Percentiles rank a stretch among this genome's conserved stretches.
Evolutionary conservation across 352 stramenopile species (phyloP).

Genomic region (Pythium sp.): DNA sequence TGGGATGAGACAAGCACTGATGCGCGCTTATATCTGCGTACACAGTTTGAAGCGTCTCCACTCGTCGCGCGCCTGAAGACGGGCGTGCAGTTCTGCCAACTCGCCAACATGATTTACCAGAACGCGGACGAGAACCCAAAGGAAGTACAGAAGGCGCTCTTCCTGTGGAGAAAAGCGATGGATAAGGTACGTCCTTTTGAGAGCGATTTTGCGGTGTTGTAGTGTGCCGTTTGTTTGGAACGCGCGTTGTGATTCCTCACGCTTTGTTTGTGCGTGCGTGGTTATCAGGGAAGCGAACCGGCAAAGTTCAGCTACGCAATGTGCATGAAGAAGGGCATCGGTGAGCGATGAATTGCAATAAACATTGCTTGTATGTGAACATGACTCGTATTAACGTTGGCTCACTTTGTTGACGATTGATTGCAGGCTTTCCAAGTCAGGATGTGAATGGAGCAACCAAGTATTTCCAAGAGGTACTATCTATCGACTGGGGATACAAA

Average conservation of each 20-base stretch:
- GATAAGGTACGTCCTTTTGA: slow-evolving; percentile 40
- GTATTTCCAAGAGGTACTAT: slow-evolving; percentile 68
- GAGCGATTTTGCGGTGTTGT: neutral
- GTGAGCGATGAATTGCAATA: too few relatives aligned
- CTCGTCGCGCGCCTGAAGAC: slow-evolving; percentile 51
- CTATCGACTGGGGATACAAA: too few relatives aligned
- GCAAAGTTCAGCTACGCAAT: slow-evolving; percentile 85
- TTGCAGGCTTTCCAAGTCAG: slow-evolving; percentile 51
- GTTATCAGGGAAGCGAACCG: slow-evolving; percentile 56
- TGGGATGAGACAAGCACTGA: neutral
- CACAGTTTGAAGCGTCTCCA: slow-evolving; percentile 63
- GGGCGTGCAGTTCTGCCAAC: slow-evolving; percentile 61
- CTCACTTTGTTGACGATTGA: neutral
- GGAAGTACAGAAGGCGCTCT: slow-evolving; percentile 71
- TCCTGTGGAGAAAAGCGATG: slow-evolving; percentile 81
- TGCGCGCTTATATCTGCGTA: neutral
- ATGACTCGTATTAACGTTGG: too few relatives aligned
- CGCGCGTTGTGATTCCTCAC: neutral
- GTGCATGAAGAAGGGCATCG: slow-evolving; percentile 77
- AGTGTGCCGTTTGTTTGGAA: neutral
- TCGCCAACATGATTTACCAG: slow-evolving; percentile 85
- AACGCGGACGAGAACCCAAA: slow-evolving; percentile 56
- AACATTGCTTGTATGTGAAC: too few relatives aligned
- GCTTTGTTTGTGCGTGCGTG: neutral
- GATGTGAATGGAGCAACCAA: slow-evolving; percentile 52